Evolutionary conservation across 176 grass and related monocot species (phyloP), one percentile per base, ranked within the genome.

Genomic region (Canna indica): DNA sequence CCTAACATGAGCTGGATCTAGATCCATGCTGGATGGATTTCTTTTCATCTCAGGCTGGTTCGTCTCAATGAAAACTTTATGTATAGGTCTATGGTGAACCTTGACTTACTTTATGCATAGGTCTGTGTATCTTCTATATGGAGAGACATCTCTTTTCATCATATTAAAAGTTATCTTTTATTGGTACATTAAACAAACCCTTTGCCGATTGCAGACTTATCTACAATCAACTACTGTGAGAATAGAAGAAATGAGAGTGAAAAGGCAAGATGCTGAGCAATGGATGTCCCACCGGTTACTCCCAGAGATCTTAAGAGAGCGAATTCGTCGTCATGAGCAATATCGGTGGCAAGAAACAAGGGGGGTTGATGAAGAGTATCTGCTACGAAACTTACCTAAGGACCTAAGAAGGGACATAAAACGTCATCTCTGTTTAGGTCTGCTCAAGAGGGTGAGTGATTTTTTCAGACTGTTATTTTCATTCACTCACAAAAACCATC

Each of bases 191-290:
- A 22, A 66, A n/a, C 33, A 38, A 34, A 33, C 30, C 29, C 30
- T 66, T 10, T 66, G 5, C 20, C 39, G 33, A 39, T 70, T 31
- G 50, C 68, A 70, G 68, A 70, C 68, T 70, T 70, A 70, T 3
- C 45, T 70, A 45, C 68, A 70, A 48, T 70, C 68, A 6, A 70
- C 68, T 45, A 70, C 68, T 52, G 68, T 70, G 28, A 50, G 68
- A 70, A 70, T 70, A 70, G 68, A 70, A 70, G 68, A 70, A 48
- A 70, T 70, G 68, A 70, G 68, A 50, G 68, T 70, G 25, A 70
- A 70, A 70, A 70, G 68, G 25, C 68, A 48, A 70, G 68, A 70
- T 70, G 44, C 68, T 33, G 68, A 70, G 18, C 68, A 70, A 70
- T 70, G 68, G 68, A 70, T 70, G 68, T 70, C 68, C 32, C 68